Percentiles rank a stretch among this genome's conserved stretches.
Evolutionary conservation across 495 filamentous ascomycete species (phyloP).

Genomic region (Xylaria nigripes): DNA sequence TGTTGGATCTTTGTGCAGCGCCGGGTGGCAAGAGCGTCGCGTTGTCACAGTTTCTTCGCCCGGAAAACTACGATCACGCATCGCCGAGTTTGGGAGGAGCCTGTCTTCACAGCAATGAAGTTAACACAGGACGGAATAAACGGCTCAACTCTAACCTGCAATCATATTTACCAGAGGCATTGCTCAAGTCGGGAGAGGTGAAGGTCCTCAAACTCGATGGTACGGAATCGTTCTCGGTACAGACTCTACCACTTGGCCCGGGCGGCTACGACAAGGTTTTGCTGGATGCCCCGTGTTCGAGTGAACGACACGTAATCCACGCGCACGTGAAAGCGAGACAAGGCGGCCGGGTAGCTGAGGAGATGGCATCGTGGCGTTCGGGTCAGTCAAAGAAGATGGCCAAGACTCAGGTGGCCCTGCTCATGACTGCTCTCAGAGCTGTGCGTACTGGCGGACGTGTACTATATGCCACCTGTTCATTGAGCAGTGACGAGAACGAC

Average conservation of each 20-base stretch:
- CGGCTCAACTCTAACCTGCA: constrained; percentile 3
- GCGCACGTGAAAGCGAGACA: constrained; percentile 2
- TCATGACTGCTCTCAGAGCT: constrained; percentile 10
- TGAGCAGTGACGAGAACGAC: constrained; percentile 11
- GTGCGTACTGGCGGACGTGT: constrained; percentile 5
- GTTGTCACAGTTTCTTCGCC: constrained; percentile 3
- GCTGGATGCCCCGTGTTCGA: constrained; percentile 12
- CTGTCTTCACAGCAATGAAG: constrained; percentile 13
- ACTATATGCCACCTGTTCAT: constrained; percentile 11
- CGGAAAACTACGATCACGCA: neutral
- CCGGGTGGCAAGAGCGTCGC: constrained; percentile 11
- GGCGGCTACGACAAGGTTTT: constrained; percentile 12
- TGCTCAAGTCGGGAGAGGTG: constrained; percentile 6
- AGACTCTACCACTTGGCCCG: neutral
- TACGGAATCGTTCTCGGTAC: neutral
- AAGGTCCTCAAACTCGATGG: constrained; percentile 10
- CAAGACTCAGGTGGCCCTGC: constrained; percentile 5
- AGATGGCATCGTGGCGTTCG: constrained; percentile 12
- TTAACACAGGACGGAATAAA: constrained; percentile 9
- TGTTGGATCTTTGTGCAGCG: constrained; percentile 10
- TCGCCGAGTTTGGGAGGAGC: neutral
- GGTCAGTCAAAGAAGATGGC: constrained; percentile 14
- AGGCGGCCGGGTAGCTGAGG: constrained; percentile 3
- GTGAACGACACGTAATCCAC: constrained; percentile 11
- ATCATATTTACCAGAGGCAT: neutral